Base-by-base conservation (phyloP, 495 filamentous ascomycete genomes). In the Penicillium psychrofluorescens region DNA sequence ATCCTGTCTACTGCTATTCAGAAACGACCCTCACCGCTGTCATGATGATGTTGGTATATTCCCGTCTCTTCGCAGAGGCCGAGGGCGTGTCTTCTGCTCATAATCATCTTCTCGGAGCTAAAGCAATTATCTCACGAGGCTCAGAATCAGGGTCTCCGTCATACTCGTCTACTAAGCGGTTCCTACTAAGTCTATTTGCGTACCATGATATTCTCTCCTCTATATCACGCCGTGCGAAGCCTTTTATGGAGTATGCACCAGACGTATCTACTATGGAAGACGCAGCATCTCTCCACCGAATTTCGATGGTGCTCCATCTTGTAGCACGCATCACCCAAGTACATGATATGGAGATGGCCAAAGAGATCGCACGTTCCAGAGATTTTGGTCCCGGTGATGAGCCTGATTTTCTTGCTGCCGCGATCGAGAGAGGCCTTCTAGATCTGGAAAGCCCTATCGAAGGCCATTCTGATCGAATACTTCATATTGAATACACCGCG, bases 401-500 rank as follows among this genome's bases (percentile, higher is more conserved):
- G 2, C 2, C n/a, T 34, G n/a, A 34, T 8, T 9, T 12, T 11
- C 32, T 12, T 34, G 32, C 32, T 11, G 32, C 32, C n/a, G 32
- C 32, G n/a, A 34, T 34, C n/a, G 32, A 34, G n/a, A 34, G 32
- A 34, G 9, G 10, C 32, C 32, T 34, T 34, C 7, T 34, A 34
- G 32, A 34, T 12, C 9, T 34, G 32, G 32, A 12, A 34, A 7
- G 3, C 9, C 32, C 4, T 11, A 34, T 12, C 0, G 32, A 34
- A 12, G n/a, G 5, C 7, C 32, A 34, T 7, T 34, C 32, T 34
- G 32, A 34, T 34, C 9, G n/a, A 12, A 10, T 8, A 34, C 9
- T 3, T 7, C 32, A 34, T 7, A 34, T 34, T 12, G 32, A 34
- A 34, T 33, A 79, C 57, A 82, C 81, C 48, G 76, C 79, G 10